Base-by-base conservation (phyloP, 768 basidiomycete genomes). In the Russula vinacea region DNA sequence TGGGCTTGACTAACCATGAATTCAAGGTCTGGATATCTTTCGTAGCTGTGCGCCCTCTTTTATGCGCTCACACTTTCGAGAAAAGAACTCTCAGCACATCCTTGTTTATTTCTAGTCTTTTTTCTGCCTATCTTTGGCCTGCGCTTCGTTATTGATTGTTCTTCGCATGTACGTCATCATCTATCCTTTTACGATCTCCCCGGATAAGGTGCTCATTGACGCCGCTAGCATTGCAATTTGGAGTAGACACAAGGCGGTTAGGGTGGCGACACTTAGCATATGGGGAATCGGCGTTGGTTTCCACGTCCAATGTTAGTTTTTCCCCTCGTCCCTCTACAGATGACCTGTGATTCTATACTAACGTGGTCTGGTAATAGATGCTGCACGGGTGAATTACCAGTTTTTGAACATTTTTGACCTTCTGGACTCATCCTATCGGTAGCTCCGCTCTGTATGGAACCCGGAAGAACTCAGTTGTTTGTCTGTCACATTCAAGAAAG, bases 81-180 rank as follows among this genome's bases (percentile, higher is more conserved):
- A 37, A 49, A 19, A 56, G 35, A 11, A 29, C 7, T 1, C 22
- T 35, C 9, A 56, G 13, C 44, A 14, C n/a, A 2, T 14, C 16
- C 2, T 39, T 7, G 13, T 24, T 5, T 39, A 37, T 13, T 19
- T 22, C 26, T 54, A 62, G 65, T 40, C 29, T 1, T 24, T 47
- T 11, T 55, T 37, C 13, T 49, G 49, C 14, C 10, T 53, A 6
- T 33, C 51, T 24, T 51, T 54, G 8, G 37, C 19, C 9, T 9
- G 40, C 1, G 60, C 64, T 9, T 56, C 60, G 0, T 13, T 65
- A 8, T 59, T 65, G 40, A 37, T 65, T 19, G 17, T 56, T 13
- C 32, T 65, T 26, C 64, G 64, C 54, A 51, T 45, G 64, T 65
- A 42, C 22, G 64, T 56, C 55, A 13, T 42, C n/a, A 29, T 29